These are phyloP conservation scores for Aspergillus sp. DNA, from an alignment of 2,329 filamentous ascomycete species.

Conservation along the genomic window DNA sequence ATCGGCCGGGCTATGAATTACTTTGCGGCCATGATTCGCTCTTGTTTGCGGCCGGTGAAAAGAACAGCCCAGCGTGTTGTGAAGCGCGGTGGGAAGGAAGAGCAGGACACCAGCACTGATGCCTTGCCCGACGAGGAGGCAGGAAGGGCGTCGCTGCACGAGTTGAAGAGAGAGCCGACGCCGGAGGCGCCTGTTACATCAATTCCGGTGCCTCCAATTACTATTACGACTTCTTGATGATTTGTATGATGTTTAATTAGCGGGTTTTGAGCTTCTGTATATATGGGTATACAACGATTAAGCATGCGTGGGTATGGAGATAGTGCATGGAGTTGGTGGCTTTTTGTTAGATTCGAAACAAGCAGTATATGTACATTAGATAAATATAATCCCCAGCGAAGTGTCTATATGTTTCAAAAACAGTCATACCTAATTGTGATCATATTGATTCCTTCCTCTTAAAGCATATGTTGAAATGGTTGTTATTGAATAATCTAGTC, in stretches of 20 bases:
- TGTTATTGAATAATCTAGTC: no score
- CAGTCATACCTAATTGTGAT: no score
- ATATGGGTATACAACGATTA: conserved; percentile 1
- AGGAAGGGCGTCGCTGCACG: conserved; percentile 9
- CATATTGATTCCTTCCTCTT: no score
- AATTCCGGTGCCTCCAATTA: conserved; percentile 41
- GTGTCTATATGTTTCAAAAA: no score
- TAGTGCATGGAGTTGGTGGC: not conserved
- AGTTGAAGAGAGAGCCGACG: conserved; percentile 13
- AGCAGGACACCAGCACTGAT: not conserved
- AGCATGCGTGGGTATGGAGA: not conserved
- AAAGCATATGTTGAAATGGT: no score
- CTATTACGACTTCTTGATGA: conserved; percentile 38
- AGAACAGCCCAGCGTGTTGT: conserved; percentile 24
- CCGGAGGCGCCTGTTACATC: conserved; percentile 26
- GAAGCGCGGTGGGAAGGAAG: conserved; percentile 3
- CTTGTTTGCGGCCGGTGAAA: conserved; percentile 26
- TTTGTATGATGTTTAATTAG: conserved; percentile 1
- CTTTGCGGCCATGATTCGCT: conserved; percentile 29
- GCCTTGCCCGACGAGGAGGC: conserved; percentile 22
- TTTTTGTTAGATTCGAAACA: not conserved
- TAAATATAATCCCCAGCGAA: not conserved
- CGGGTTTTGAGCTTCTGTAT: not conserved
- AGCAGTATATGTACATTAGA: not conserved
- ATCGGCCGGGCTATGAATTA: conserved; percentile 33